Base-by-base conservation (phyloP, 225 moss, liverwort and hornwort species). In the Physcomitrellopsis africana region DNA sequence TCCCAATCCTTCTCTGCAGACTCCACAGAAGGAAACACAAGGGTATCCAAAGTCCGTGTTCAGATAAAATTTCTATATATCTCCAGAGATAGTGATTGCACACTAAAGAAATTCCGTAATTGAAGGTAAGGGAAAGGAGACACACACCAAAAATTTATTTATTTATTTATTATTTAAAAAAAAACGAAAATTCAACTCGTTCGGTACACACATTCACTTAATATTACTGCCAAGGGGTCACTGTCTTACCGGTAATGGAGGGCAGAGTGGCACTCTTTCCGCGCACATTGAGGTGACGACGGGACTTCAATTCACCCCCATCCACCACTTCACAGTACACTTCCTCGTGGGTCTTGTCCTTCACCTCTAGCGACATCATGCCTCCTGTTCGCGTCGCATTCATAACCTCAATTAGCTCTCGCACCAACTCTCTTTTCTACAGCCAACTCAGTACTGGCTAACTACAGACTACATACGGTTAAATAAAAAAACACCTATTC, bases 211-310 rank as follows among this genome's bases (percentile, higher is more conserved):
- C 32, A 37, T 37, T 7, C 3, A 37, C 1, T 37, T 37, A 2
- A 37, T 37, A 37, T 7, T 37, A 37, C 32, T 37, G 32, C 32
- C 5, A 37, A 37, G 32, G 32, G 4, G 32, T 37, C 32, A 37
- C 32, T 37, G 32, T 37, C 32, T 23, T 84, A 91, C 93, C 93
- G 11, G 93, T 93, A 57, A 93, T 91, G 53, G 93, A 93, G 51
- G 93, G 93, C 65, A 93, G 79, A 54, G 93, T 93, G 27, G 93
- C 93, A 68, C 91, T 91, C 76, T 93, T 93, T 19, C 93, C 93
- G 27, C 93, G 91, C 72, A 93, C 93, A 73, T 93, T 93, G 59
- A 93, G 80, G 71, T 93, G 93, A 42, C 93, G 82, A 66, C 93
- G 91, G 5, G 93, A 93, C 78, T 93, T 93, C 37, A 93, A 78